Evolutionary conservation across 768 basidiomycete genomes (phyloP).

Genomic region (Lepiota subincarnata): DNA sequence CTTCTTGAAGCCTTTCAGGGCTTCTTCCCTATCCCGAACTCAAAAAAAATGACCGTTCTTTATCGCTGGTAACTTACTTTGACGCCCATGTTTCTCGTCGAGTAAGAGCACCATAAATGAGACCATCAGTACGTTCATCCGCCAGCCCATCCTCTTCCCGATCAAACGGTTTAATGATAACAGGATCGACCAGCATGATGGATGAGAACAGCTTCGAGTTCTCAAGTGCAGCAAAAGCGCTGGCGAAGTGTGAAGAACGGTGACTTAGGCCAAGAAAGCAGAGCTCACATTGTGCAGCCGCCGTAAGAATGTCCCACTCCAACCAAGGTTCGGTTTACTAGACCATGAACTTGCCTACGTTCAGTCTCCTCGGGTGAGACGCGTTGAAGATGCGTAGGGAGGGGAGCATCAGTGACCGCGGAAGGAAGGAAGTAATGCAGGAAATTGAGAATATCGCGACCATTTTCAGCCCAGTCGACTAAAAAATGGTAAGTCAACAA

Average conservation of each 20-base stretch:
- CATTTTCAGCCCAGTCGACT: conserved; percentile 80
- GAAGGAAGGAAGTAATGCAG: conserved; percentile 63
- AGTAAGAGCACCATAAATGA: conserved; percentile 44
- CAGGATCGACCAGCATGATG: conserved; percentile 76
- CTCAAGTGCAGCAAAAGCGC: conserved; percentile 56
- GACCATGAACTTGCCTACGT: conserved; percentile 43
- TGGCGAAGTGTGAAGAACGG: conserved; percentile 20
- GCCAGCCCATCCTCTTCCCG: conserved; percentile 7
- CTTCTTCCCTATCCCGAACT: conserved; percentile 49
- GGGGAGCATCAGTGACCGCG: conserved; percentile 20
- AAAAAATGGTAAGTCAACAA: neutral
- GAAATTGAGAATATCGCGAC: conserved; percentile 77
- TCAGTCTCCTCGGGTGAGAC: conserved; percentile 38
- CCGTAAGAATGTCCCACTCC: conserved; percentile 84
- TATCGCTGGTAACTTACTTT: conserved; percentile 30
- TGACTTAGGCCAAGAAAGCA: neutral
- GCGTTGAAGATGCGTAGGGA: conserved; percentile 55
- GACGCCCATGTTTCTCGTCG: conserved; percentile 65
- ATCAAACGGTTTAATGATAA: conserved; percentile 41
- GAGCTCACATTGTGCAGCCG: conserved; percentile 66
- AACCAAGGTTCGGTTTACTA: conserved; percentile 51
- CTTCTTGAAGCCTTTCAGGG: conserved; percentile 40
- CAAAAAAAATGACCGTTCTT: neutral
- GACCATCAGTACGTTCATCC: conserved; percentile 15
- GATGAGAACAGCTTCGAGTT: conserved; percentile 67